A percentile compares a stretch with the other conserved stretches of the same genome.
Evolutionary conservation across 2,329 filamentous ascomycete genomes (phyloP).

Genomic region (Ophiostoma angusticollis): DNA sequence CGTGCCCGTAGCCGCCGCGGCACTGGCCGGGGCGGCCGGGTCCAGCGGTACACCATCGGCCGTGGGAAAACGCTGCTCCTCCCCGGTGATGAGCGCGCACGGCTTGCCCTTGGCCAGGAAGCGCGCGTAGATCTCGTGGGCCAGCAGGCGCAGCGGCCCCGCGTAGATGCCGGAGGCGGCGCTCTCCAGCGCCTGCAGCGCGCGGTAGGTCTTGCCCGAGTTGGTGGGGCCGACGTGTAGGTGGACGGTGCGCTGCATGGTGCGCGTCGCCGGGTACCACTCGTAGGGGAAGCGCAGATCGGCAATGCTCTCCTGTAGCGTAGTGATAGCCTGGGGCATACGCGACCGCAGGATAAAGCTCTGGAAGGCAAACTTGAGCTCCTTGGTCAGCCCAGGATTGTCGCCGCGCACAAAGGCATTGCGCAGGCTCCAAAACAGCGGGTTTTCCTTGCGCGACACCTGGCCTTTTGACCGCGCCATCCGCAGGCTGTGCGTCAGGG

Average conservation of each 20-base stretch:
- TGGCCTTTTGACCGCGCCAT: constrained; percentile 27
- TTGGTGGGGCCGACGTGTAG: constrained; percentile 95
- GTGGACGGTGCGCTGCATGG: constrained; percentile 70
- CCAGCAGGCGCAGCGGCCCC: constrained; percentile 75
- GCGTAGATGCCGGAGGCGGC: constrained; percentile 74
- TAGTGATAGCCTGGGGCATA: constrained; percentile 42
- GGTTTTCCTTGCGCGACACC: constrained; percentile 32
- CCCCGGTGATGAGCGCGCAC: constrained; percentile 79
- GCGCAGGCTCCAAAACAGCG: constrained; percentile 44
- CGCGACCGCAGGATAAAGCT: constrained; percentile 45
- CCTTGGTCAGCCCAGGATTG: constrained; percentile 34
- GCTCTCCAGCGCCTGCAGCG: constrained; percentile 69
- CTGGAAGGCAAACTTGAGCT: constrained; percentile 57
- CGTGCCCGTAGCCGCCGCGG: neutral
- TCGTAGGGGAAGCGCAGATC: constrained; percentile 82
- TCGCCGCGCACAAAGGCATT: constrained; percentile 46
- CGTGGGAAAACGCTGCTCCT: constrained; percentile 65
- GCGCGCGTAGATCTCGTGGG: constrained; percentile 88
- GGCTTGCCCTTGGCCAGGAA: constrained; percentile 63
- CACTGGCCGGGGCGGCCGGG: neutral
- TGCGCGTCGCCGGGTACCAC: constrained; percentile 79
- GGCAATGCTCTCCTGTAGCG: constrained; percentile 49
- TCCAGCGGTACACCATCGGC: constrained; percentile 15
- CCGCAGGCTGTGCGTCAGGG: constrained; percentile 32
- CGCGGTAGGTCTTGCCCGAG: constrained; percentile 95